Evolutionary conservation across 345 rosid species (phyloP).

Genomic region (Salix udensis): DNA sequence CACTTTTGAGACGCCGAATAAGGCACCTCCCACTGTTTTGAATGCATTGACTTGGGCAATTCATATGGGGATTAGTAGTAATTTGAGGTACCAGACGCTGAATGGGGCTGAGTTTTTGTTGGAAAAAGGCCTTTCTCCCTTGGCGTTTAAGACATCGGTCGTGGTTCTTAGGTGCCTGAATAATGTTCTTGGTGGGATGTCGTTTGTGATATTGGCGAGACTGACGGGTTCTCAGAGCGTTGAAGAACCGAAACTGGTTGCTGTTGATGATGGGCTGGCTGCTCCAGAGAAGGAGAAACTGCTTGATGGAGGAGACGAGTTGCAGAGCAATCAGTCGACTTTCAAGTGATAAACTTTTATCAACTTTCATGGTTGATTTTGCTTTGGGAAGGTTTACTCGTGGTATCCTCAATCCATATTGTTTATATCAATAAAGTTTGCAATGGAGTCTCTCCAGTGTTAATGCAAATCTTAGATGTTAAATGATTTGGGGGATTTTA

Average conservation of each 20-base stretch:
- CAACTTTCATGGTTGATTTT: background rate
- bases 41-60: constrained; percentile 84
- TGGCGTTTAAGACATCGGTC: constrained; percentile 78
- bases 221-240: constrained; percentile 86
- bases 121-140: constrained; percentile 52
- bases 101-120: constrained; percentile 77
- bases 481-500: background rate
- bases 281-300: constrained; percentile 21
- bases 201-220: constrained; percentile 88
- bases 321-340: constrained; percentile 12
- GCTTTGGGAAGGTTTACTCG: background rate
- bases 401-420: background rate
- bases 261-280: background rate
- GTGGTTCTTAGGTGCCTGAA: constrained; percentile 72
- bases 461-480: background rate
- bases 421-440: background rate
- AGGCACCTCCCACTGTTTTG: constrained; percentile 78
- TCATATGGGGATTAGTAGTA: constrained; percentile 93
- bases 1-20: constrained; percentile 75
- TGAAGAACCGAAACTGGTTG: constrained; percentile 14
- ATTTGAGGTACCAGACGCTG: constrained; percentile 84
- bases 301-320: constrained; percentile 9
- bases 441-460: background rate
- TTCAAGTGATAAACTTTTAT: background rate
- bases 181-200: constrained; percentile 84